Evolutionary conservation across 352 stramenopile genomes (phyloP), one percentile per base, ranked within the genome.

Genomic region (Pilasporangium apinafurcum): DNA sequence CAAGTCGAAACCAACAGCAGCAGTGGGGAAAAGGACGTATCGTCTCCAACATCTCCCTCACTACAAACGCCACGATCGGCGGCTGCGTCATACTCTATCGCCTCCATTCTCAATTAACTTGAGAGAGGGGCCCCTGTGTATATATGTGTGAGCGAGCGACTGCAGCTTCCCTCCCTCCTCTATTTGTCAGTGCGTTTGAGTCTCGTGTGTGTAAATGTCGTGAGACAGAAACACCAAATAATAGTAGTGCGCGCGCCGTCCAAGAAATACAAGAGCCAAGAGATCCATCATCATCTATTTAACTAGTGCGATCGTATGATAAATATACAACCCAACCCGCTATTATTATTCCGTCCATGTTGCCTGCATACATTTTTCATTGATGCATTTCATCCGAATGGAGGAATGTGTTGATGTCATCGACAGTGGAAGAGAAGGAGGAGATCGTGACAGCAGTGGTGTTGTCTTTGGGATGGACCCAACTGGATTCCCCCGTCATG

Each of bases 401-500:
- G 14, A 20, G 34, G 18, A 25, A 21, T 21, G 34, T 21, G 22
- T 39, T 12, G 34, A 27, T 27, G 22, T 39, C 26, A 39, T 39
- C 34, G 34, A 8, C 16, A 16, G 7, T 21, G 16, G 14, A 8
- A 4, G n/a, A 39, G 22, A 25, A 18, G 26, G 18, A 39, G 18
- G 16, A 12, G 8, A 8, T 39, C 14, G 0, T 20, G n/a, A n/a
- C n/a, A n/a, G n/a, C n/a, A n/a, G n/a, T n/a, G n/a, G n/a, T n/a
- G n/a, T n/a, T n/a, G n/a, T n/a, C n/a, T n/a, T n/a, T 30, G 39
- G 65, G 51, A 18, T 50, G 68, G 16, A 59, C 83, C 79, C 74
- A 89, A 43, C 76, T 87, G 18, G 79, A 59, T 25, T 86, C 76
- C 8, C 65, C 59, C 12, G 79, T 83, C 9, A 39, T 17, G 8